Evolutionary conservation across 805 yeast species (phyloP), one percentile per base, ranked within the genome.

Genomic region (Saturnispora gosingensis): DNA sequence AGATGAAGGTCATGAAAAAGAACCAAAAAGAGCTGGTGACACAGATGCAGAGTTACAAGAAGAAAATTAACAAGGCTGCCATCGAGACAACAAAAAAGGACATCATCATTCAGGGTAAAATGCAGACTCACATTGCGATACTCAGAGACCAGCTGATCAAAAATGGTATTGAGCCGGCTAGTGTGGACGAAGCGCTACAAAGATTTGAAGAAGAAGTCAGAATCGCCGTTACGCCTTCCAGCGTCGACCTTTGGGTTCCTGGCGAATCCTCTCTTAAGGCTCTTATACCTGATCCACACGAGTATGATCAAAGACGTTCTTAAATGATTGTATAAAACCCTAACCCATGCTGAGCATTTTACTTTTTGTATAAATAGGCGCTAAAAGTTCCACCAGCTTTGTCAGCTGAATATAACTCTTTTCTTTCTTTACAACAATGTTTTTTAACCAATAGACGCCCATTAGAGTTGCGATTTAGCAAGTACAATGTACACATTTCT

Each of bases 381-480:
- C 42, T 16, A 18, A 38, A 30, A 28, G 16, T 16, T 28, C 9
- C 24, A n/a, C 35, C 27, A 18, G 34, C 45, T 4, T 28, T 30
- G 8, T 5, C 35, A 36, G 22, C 10, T 27, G 13, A 27, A 28
- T 45, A 8, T 22, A 20, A 10, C 45, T 34, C 27, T 53, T 28
- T 53, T 59, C 59, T 56, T 59, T 61, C 48, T 22, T 22, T 45
- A 52, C 48, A 55, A 56, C 61, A 61, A 63, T 61, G 65, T 61
- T 58, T 65, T 60, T 56, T 56, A 52, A 55, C 57, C 55, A 57
- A 69, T 76, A 83, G 93, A 85, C 90, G 83, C 91, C 93, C 91
- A 78, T 78, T 78, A 79, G 83, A 79, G 83, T 79, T 82, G 78
- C 83, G 79, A 80, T 63, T 67, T 73, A 70, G 71, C 68, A 74